Conservation (phyloP, 306 rosid species). For the Biancaea sappan region DNA sequence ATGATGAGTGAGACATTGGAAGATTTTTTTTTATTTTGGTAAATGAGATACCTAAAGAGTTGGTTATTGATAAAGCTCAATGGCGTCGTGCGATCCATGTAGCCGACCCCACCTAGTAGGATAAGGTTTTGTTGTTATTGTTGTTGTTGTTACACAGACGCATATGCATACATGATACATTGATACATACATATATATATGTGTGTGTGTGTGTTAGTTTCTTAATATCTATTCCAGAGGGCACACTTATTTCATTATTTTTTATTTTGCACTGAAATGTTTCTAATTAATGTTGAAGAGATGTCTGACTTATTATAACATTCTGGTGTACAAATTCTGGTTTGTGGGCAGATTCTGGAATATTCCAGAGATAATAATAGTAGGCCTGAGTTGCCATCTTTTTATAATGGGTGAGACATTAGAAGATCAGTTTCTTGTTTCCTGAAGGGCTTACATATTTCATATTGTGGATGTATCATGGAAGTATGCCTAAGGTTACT, state of each 20-base stretch:
- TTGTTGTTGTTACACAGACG: too few relatives aligned
- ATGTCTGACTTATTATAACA: neutral
- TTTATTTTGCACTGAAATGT: neutral
- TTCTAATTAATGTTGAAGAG: neutral
- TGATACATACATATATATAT: too few relatives aligned
- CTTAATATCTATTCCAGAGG: too few relatives aligned
- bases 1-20: neutral
- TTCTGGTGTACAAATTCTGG: neutral
- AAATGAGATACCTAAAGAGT: too few relatives aligned
- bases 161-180: too few relatives aligned
- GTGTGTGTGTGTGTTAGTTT: too few relatives aligned
- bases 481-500: neutral
- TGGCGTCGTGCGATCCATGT: too few relatives aligned
- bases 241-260: neutral
- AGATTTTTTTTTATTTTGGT: too few relatives aligned
- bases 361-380: neutral
- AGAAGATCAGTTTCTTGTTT: neutral
- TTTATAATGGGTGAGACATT: conserved; percentile 6
- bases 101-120: too few relatives aligned
- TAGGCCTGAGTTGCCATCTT: neutral
- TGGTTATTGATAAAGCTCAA: too few relatives aligned
- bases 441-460: neutral
- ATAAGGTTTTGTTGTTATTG: too few relatives aligned
- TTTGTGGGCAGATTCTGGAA: neutral
- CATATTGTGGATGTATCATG: neutral